Evolutionary conservation across 352 stramenopile genomes (phyloP), one percentile per base, ranked within the genome.

Genomic region (Phytophthora agathidicida): DNA sequence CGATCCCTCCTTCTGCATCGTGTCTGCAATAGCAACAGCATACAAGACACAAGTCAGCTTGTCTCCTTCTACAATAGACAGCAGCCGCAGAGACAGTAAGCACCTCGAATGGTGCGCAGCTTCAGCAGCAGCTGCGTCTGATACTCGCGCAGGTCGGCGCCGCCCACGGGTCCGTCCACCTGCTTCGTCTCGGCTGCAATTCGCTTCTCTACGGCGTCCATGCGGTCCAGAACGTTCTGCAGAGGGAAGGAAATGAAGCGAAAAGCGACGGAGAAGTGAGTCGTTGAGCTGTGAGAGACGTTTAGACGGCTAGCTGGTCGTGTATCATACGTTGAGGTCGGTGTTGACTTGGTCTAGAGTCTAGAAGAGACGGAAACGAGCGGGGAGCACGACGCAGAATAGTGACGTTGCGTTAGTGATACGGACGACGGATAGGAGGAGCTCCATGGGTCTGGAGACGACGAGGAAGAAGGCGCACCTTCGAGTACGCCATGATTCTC

Each of bases 111-210:
- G 28, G 77, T 61, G 43, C 82, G 82, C 39, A 91, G 64, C 43
- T 75, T 74, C 3, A 73, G 71, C 51, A 91, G 74, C 50, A 87
- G 43, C 53, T 91, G 63, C 32, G 73, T 73, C 69, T 91, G 77
- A 59, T 88, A 91, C 49, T 83, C 76, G 47, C 77, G 77, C 23
- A 91, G 72, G 45, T 91, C 80, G 13, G 83, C 75, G 41, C 77
- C 79, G 33, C 76, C 73, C 9, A 87, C 75, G 11, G 77, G 77
- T 1, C 82, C 77, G 35, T 91, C 75, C 14, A 77, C 57, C 47
- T 73, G 44, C 49, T 76, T 75, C 3, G 42, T 39, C 11, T 70
- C 60, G 6, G 52, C 35, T 16, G 55, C 59, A 30, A 91, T 28
- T 33, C 69, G 69, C 65, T 83, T 71, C 55, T 91, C 78, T 16